Conservation (phyloP, 2,329 filamentous ascomycete species). For the Penicillium sp. region DNA sequence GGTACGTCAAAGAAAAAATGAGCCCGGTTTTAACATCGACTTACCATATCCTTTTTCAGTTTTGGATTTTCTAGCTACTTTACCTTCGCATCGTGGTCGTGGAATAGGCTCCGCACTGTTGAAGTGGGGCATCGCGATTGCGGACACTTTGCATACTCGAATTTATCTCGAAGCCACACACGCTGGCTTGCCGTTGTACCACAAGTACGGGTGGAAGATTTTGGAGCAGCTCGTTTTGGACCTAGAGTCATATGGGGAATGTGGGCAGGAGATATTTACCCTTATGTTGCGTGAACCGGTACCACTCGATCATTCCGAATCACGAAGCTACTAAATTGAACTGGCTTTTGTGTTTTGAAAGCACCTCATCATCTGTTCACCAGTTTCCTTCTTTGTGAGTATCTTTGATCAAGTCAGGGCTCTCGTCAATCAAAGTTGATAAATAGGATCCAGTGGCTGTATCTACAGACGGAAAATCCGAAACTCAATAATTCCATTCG, state of each 20-base stretch:
- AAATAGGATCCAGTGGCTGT: too few species aligned
- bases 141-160: background rate
- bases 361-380: too few species aligned
- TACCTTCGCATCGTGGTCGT: background rate
- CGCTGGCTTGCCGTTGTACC: background rate
- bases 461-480: too few species aligned
- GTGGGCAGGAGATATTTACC: background rate
- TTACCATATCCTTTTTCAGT: background rate
- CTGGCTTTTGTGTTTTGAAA: too few species aligned
- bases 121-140: background rate
- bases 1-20: background rate
- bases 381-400: too few species aligned
- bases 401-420: too few species aligned
- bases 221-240: background rate
- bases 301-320: background rate
- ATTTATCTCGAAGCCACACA: constrained; percentile 1
- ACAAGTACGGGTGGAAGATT: background rate
- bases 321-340: too few species aligned
- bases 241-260: background rate
- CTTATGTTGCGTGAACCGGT: constrained; percentile 1
- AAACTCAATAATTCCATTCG: too few species aligned
- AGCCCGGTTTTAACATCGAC: background rate
- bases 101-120: background rate
- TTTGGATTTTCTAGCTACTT: background rate
- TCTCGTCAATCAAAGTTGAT: too few species aligned